Conservation (phyloP, 306 rosid species). For the Urtica urens region DNA sequence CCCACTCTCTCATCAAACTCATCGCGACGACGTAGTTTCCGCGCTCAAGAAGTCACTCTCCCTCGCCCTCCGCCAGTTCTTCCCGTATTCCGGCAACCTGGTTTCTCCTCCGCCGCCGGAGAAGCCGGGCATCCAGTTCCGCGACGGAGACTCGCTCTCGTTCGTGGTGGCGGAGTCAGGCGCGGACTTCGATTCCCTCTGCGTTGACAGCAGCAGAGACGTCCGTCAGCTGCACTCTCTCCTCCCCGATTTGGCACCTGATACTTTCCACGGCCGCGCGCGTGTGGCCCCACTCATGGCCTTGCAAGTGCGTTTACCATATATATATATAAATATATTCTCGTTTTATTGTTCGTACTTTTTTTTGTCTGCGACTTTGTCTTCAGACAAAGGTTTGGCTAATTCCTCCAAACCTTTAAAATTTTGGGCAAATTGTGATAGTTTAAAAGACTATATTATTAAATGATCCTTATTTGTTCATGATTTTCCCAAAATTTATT, state of each 20-base stretch:
- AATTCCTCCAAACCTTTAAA: no score
- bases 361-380: no score
- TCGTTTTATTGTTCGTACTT: no score
- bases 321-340: no score
- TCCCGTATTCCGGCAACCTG: conserved; percentile 11
- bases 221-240: conserved; percentile 10
- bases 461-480: no score
- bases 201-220: conserved; percentile 3
- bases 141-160: conserved; percentile 1
- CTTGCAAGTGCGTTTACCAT: no score
- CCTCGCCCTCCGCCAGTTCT: conserved; percentile 23
- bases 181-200: conserved; percentile 5
- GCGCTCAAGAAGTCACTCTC: conserved; percentile 22
- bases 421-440: no score
- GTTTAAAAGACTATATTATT: no score
- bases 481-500: no score
- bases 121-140: conserved; percentile 18
- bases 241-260: conserved; percentile 7
- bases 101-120: conserved; percentile 17
- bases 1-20: conserved; percentile 16
- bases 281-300: conserved; percentile 11
- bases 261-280: background rate
- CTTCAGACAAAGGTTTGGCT: no score
- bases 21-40: conserved; percentile 13
- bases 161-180: conserved; percentile 9